These are phyloP conservation scores for Chaetomium strumarium DNA, from an alignment of 2,329 filamentous ascomycete species.

Conservation along the genomic window DNA sequence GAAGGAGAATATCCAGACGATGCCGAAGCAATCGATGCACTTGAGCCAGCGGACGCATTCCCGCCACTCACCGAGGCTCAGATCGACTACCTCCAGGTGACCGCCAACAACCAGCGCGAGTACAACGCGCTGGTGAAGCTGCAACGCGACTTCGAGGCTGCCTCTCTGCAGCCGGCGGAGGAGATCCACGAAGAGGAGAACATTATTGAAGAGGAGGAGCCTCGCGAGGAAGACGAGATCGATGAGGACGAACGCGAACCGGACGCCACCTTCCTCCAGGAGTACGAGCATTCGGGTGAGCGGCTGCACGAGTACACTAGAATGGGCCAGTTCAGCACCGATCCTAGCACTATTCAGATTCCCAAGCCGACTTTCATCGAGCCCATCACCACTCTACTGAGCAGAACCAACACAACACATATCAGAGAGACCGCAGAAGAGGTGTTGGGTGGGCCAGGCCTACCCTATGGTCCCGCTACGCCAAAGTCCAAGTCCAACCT, in stretches of 20 bases:
- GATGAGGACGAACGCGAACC: conserved; percentile 31
- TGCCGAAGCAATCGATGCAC: conserved; percentile 10
- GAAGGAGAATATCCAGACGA: conserved; percentile 2
- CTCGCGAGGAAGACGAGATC: conserved; percentile 32
- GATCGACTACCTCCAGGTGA: conserved; percentile 40
- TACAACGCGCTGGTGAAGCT: conserved; percentile 48
- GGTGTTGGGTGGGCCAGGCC: conserved; percentile 67
- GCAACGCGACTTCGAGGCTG: conserved; percentile 52
- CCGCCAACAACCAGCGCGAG: conserved; percentile 50
- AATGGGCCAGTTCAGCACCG: conserved; percentile 67
- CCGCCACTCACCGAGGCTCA: conserved; percentile 31
- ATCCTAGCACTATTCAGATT: conserved; percentile 67
- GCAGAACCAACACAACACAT: conserved; percentile 65
- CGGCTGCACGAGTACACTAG: conserved; percentile 70
- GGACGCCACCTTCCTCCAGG: conserved; percentile 27
- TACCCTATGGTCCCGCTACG: conserved; percentile 73
- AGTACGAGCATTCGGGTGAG: conserved; percentile 28
- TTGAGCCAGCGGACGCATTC: background rate
- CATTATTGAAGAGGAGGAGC: conserved; percentile 25
- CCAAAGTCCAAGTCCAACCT: conserved; percentile 51
- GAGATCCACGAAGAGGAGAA: conserved; percentile 32
- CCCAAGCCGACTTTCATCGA: conserved; percentile 63
- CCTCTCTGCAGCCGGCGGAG: conserved; percentile 31
- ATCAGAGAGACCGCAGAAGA: conserved; percentile 64
- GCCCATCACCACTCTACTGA: conserved; percentile 65